phyloP scores from a whole-genome alignment of 108 stramenopile genomes.

The Nitzschia sp. region DNA sequence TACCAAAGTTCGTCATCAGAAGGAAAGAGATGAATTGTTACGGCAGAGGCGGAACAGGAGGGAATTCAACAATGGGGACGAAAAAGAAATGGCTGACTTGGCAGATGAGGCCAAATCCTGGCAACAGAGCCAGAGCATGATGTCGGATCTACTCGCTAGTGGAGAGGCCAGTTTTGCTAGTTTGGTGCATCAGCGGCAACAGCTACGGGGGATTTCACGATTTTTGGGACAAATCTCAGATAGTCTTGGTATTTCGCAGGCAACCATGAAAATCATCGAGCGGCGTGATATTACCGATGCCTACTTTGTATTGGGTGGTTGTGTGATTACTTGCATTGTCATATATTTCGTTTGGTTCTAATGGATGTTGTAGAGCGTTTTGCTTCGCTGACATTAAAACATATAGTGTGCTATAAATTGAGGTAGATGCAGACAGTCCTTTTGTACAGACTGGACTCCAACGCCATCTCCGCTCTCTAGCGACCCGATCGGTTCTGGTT shows the following conservation, averaged over 20 bases:
- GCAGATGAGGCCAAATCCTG: constrained; percentile 71
- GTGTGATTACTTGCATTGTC: constrained; percentile 70
- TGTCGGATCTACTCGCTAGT: constrained; percentile 62
- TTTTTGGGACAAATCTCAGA: constrained; percentile 73
- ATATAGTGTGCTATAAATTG: too few species aligned
- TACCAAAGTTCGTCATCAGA: constrained; percentile 63
- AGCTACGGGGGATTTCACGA: constrained; percentile 62
- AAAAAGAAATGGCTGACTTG: constrained; percentile 63
- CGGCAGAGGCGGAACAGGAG: constrained; percentile 48
- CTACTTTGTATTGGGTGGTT: constrained; percentile 79
- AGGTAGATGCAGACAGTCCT: too few species aligned
- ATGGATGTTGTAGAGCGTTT: too few species aligned
- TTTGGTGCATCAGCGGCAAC: constrained; percentile 64
- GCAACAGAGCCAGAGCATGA: constrained; percentile 60
- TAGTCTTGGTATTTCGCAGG: constrained; percentile 68
- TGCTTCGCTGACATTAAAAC: too few species aligned
- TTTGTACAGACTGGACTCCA: too few species aligned
- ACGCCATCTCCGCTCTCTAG: too few species aligned
- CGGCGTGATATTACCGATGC: constrained; percentile 85
- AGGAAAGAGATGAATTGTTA: constrained; percentile 76
- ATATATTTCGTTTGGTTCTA: constrained; percentile 79
- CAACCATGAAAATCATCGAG: constrained; percentile 86
- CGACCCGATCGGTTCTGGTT: too few species aligned
- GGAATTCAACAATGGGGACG: constrained; percentile 28
- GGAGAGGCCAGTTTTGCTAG: constrained; percentile 59